Conservation (phyloP, 495 filamentous ascomycete genomes). For the Neurospora sp. region DNA sequence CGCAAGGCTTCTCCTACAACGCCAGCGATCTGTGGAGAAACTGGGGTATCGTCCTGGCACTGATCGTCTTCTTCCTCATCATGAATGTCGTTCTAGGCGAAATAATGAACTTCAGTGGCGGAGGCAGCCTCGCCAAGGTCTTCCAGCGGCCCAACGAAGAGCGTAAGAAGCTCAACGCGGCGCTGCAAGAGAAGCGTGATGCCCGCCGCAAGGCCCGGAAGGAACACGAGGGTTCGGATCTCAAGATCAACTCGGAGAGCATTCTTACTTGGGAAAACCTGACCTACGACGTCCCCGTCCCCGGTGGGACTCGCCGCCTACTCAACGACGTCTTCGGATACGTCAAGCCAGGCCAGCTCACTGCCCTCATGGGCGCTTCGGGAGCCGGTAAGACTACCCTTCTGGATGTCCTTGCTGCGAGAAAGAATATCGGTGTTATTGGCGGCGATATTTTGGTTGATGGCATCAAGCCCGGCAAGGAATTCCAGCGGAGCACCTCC, state of each 20-base stretch:
- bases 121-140: conserved; percentile 66
- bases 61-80: conserved; percentile 58
- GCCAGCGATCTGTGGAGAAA: conserved; percentile 60
- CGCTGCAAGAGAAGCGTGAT: conserved; percentile 47
- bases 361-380: conserved; percentile 75
- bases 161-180: conserved; percentile 57
- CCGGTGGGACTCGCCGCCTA: conserved; percentile 55
- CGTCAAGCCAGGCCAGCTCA: conserved; percentile 68
- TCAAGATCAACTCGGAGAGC: conserved; percentile 57
- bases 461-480: conserved; percentile 50
- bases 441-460: conserved; percentile 66
- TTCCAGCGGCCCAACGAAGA: conserved; percentile 65
- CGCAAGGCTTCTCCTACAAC: conserved; percentile 51
- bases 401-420: conserved; percentile 63
- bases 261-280: conserved; percentile 75
- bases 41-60: conserved; percentile 60
- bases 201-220: conserved; percentile 40
- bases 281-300: conserved; percentile 67
- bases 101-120: conserved; percentile 63
- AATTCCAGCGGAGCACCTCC: conserved; percentile 70
- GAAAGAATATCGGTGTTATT: conserved; percentile 74
- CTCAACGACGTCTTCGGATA: conserved; percentile 67
- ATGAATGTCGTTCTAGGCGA: conserved; percentile 67
- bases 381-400: conserved; percentile 85
- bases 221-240: conserved; percentile 38